phyloP scores from a whole-genome alignment of 306 rosid genomes.

The Sechiopsis laciniata region DNA sequence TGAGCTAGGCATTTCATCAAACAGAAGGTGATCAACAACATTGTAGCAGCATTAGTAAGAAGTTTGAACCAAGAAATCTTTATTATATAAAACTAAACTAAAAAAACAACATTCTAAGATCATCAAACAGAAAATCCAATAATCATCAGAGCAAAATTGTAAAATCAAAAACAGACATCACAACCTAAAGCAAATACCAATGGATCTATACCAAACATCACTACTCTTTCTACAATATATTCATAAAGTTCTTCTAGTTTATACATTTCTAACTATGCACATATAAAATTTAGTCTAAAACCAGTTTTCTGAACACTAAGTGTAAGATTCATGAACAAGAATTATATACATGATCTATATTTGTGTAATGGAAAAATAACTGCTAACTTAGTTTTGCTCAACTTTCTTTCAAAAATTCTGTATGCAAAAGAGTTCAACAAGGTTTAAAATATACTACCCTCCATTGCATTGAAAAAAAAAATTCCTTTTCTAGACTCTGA shows the following conservation, averaged over 20 bases:
- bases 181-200: not conserved
- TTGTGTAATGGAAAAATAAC: not conserved
- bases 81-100: not conserved
- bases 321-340: not conserved
- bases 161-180: not conserved
- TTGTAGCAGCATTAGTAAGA: not conserved
- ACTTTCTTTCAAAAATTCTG: not conserved
- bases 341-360: not conserved
- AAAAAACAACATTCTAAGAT: not conserved
- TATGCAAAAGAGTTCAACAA: not conserved
- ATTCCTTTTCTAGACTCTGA: no score
- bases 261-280: no score
- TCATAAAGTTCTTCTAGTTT: no score
- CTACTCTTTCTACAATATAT: no score
- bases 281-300: not conserved
- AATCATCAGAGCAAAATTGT: not conserved
- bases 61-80: not conserved
- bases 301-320: not conserved
- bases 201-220: no score
- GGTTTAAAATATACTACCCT: not conserved
- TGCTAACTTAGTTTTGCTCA: not conserved
- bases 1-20: slow-evolving; percentile 15
- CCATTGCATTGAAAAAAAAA: no score
- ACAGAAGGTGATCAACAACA: not conserved
- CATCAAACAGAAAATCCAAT: not conserved